A percentile compares a stretch with the other conserved stretches of the same genome.
Conservation (phyloP, 2,329 filamentous ascomycete genomes). For the Cryoendolithus antarcticus region DNA sequence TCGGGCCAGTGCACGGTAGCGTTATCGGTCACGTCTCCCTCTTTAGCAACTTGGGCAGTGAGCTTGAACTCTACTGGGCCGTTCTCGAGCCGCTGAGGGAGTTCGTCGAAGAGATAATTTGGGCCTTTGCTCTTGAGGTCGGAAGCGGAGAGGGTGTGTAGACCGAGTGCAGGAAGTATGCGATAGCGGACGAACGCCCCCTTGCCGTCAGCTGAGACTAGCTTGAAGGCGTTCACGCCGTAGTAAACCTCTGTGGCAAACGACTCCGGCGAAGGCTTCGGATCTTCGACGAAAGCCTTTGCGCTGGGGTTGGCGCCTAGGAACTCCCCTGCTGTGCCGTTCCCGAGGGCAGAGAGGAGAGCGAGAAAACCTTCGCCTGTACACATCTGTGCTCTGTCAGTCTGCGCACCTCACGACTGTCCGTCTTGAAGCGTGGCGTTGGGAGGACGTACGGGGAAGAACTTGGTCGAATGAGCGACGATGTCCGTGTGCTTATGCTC, state of each 20-base stretch:
- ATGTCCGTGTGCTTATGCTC: constrained; percentile 44
- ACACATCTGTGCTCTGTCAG: constrained; percentile 6
- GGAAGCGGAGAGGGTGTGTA: constrained; percentile 28
- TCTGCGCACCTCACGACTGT: no score
- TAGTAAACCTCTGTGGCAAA: constrained; percentile 39
- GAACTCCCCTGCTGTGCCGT: constrained; percentile 29
- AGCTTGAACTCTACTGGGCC: constrained; percentile 35
- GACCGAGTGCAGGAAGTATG: constrained; percentile 34
- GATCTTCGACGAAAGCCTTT: constrained; percentile 34
- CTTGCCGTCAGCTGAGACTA: constrained; percentile 29
- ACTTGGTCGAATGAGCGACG: constrained; percentile 39
- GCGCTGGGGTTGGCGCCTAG: constrained; percentile 36
- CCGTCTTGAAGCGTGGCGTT: no score
- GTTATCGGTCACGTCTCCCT: constrained; percentile 37
- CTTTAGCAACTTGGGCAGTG: constrained; percentile 37
- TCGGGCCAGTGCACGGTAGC: constrained; percentile 43
- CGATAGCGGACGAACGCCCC: constrained; percentile 38
- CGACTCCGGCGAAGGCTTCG: constrained; percentile 38
- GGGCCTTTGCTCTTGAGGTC: constrained; percentile 27
- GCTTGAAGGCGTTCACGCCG: constrained; percentile 38
- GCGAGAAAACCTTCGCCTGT: constrained; percentile 42
- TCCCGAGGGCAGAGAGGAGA: constrained; percentile 33
- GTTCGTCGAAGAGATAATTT: constrained; percentile 39
- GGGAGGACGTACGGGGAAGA: constrained; percentile 32
- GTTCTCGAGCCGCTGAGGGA: constrained; percentile 26